Base-by-base conservation (phyloP, 1,139 yeast genomes). In the Sugiyamaella grinbergsii region DNA sequence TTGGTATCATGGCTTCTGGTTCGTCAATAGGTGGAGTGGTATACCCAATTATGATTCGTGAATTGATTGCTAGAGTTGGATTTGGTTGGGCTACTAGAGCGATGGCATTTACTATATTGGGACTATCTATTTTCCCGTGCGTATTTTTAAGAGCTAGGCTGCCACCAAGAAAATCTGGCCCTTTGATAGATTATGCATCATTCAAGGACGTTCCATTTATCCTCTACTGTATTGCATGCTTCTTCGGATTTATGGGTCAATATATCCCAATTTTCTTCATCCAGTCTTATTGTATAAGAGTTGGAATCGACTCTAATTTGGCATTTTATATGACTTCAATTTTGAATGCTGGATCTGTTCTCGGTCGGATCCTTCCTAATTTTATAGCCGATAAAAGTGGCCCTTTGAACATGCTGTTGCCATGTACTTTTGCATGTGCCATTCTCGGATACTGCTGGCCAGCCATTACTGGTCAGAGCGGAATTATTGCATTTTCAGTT, bases 1-100 rank as follows among this genome's bases (percentile, higher is more conserved):
- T 75, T 6, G 83, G 85, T 2, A 57, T 82, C 1, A 77, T 78
- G 1, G 74, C 83, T 0, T 75, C 81, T 1, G 87, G 87, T 0
- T 41, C 45, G 10, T 29, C 37, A 6, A 32, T 41, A 20, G 45
- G 45, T 5, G 73, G 71, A 22, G 55, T 67, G 10, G 51, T 68
- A 19, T 65, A 61, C 47, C 71, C 73, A 4, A 58, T 67, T 34
- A 57, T 65, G 54, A 54, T 63, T 6, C 61, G 61, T 24, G 50
- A 55, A 11, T 55, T 68, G 29, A 59, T 68, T 34, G 54, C 58
- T n/a, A 43, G 50, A 15, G 51, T 69, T 5, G 72, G 73, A 3
- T 69, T 64, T 51, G 63, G 62, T 5, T 69, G 72, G 72, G 56
- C 71, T 1, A 52, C 64, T 8, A 58, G 72, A 10, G 50, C 60